phyloP scores from a whole-genome alignment of 176 grass and related monocot genomes.

The Luzula sylvatica region DNA sequence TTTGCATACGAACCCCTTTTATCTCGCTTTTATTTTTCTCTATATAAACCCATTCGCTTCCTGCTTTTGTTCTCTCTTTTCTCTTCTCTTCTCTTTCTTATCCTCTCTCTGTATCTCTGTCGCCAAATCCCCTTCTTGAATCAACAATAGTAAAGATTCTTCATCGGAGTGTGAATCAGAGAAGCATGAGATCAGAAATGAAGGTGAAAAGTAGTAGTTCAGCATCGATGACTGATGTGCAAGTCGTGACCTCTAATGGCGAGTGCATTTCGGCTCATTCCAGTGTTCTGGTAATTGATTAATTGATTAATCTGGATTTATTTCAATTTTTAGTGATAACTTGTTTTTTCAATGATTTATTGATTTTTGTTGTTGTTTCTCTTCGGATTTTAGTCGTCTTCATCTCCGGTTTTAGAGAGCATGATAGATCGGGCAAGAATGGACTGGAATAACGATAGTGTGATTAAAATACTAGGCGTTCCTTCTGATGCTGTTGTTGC shows the following conservation, averaged over 20 bases:
- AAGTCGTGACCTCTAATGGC: slow-evolving; percentile 53
- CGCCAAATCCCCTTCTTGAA: no score
- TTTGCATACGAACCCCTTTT: neutral
- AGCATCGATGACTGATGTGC: slow-evolving; percentile 29
- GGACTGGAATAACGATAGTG: slow-evolving; percentile 16
- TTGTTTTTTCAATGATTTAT: neutral
- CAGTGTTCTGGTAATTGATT: slow-evolving; percentile 53
- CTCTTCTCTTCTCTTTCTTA: neutral
- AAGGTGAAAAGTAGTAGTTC: slow-evolving; percentile 6
- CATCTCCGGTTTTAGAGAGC: slow-evolving; percentile 65
- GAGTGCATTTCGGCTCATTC: slow-evolving; percentile 36
- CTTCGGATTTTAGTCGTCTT: slow-evolving; percentile 27
- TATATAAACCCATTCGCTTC: slow-evolving; percentile 10
- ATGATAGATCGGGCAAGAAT: slow-evolving; percentile 24
- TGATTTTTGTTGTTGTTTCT: neutral
- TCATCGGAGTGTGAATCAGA: no score
- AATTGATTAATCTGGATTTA: slow-evolving; percentile 10
- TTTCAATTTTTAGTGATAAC: neutral
- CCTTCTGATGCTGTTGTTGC: slow-evolving; percentile 33
- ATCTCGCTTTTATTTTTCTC: neutral
- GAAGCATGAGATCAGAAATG: slow-evolving; percentile 1
- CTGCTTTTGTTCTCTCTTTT: neutral
- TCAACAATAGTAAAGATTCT: no score
- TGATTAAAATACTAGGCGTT: slow-evolving; percentile 44
- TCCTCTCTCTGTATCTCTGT: neutral